Evolutionary conservation across 306 rosid genomes (phyloP), one percentile per base, ranked within the genome.

Genomic region (Dryas alaskensis): DNA sequence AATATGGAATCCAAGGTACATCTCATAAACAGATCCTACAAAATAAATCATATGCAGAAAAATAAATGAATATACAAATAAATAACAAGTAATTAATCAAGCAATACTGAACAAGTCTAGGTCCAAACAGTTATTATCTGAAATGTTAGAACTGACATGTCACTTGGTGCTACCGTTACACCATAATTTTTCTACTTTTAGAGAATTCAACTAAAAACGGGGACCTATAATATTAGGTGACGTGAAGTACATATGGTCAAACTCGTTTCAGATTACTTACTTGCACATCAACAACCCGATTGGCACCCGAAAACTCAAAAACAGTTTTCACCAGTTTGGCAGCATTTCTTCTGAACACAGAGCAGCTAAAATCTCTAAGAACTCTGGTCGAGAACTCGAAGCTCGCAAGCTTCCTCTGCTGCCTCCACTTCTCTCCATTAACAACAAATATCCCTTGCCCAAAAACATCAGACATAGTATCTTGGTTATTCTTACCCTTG

Each of bases 1-100:
- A 89, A 86, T 75, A 89, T 92, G 19, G 98, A 88, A 49, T 92
- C 93, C 81, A 92, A 69, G 40, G 93, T 73, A 80, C 84, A 79
- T 74, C 89, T 80, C 93, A 89, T 92, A 45, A 86, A 76, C 17
- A 86, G 31, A 58, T 89, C 93, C 97, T 92, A 52, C 25, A 53
- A 4, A 70, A 22, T 17, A 48, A 72, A 57, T 48, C 44, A 10
- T 1, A 73, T 3, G 5, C 42, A 51, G 3, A 22, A 5, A 10
- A 9, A 19, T 7, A 6, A 60, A 6, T 31, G 1, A 0, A 7
- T 6, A 57, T 8, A 31, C 37, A 45, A 57, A 27, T 12, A 45
- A 6, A 27, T 22, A 53, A 51, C 48, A 39, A 40, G 17, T 37
- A 61, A 11, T 39, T 61, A 27, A 12, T 60, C 43, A 60, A 60